Base-by-base conservation (phyloP, 2,329 filamentous ascomycete species). In the Hypoxylon sp. region DNA sequence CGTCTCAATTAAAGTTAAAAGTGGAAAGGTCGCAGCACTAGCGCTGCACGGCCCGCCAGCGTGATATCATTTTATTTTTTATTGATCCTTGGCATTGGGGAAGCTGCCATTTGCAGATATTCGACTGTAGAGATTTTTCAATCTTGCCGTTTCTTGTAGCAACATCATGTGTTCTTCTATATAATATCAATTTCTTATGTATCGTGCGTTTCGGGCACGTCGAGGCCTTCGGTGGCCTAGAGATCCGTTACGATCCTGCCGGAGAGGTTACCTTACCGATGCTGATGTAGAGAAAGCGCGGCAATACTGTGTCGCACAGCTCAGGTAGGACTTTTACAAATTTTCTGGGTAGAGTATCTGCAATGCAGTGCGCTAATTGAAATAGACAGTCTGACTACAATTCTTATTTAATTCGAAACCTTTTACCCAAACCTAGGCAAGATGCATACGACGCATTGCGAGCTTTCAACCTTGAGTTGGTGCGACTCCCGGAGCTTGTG, bases 391-490 rank as follows among this genome's bases (percentile, higher is more conserved):
- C 93, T 79, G 96, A 99, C 79, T 91, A 94, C 59, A 92, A 96
- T 68, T 94, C 96, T 14, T 93, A 93, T 77, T 87, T 96, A 34
- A 88, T 97, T 64, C 90, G 92, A 69, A 90, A 92, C 66, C 97
- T 97, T 80, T 87, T 97, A 66, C 94, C 93, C 0, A 83, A 83
- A 2, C 85, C 90, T 29, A 86, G 91, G 11, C 90, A 89, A 74
- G 90, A 96, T 79, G 91, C 93, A 71, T 97, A 98, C 80, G 87
- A 97, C 71, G 93, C 94, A 63, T 88, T 99, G 62, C 92, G 95
- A 68, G 91, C 94, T 53, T 89, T 99, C 78, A 99, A 99, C 77
- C 87, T 98, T 74, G 95, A 97, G 78, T 87, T 97, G 65, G 92
- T 95, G 46, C 88, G 92, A 61, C 91, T 98, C 67, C 93, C 96